Evolutionary conservation across 2,329 filamentous ascomycete species (phyloP).

Genomic region (Metarhizium robertsii): DNA sequence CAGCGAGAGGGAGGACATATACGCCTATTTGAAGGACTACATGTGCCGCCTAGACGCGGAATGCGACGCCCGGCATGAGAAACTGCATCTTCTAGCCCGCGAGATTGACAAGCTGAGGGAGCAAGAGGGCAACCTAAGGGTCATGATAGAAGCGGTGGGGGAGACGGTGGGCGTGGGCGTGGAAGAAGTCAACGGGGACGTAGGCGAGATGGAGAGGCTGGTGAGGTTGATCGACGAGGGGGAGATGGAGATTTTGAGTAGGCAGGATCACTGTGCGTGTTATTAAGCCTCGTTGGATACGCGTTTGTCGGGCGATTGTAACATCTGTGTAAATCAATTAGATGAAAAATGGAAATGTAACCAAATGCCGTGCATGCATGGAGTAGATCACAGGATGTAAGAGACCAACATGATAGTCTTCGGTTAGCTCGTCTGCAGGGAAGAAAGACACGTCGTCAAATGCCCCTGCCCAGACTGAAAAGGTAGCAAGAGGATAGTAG

Average conservation of each 20-base stretch:
- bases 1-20: conserved; percentile 12
- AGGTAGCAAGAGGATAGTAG: no score
- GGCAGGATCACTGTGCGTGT: background rate
- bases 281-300: background rate
- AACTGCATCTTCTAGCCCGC: conserved; percentile 6
- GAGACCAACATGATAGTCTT: no score
- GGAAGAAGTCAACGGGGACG: background rate
- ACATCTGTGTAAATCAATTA: no score
- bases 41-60: conserved; percentile 8
- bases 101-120: conserved; percentile 7
- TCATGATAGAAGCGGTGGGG: conserved; percentile 1
- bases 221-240: background rate
- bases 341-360: no score
- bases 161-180: background rate
- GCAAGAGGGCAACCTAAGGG: conserved; percentile 4
- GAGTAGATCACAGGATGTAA: no score
- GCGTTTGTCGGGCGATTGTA: no score
- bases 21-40: conserved; percentile 17
- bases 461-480: no score
- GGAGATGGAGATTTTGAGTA: background rate
- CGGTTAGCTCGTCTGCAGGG: no score
- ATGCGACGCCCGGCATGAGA: conserved; percentile 5
- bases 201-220: background rate
- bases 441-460: no score
- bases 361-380: no score